Percentiles rank a stretch among this genome's conserved stretches.
Evolutionary conservation across 139 green algal species (phyloP).

Genomic region (Deuterostichococcus epilithicus): DNA sequence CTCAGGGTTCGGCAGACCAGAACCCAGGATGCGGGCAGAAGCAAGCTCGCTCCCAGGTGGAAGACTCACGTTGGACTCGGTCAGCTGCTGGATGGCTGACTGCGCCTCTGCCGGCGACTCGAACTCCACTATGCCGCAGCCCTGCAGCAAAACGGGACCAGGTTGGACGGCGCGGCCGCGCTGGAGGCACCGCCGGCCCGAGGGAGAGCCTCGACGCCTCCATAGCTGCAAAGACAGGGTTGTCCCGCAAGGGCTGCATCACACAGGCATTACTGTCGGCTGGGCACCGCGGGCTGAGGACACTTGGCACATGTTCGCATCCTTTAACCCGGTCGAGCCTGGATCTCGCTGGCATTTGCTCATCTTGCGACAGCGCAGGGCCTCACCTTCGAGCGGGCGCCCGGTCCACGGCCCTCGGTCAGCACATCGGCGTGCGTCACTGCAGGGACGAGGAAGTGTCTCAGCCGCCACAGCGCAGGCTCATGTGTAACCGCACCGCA

Average conservation of each 20-base stretch:
- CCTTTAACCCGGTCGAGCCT: not conserved
- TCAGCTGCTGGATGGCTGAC: constrained; percentile 59
- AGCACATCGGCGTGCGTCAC: constrained; percentile 37
- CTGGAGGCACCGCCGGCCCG: no score
- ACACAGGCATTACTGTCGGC: no score
- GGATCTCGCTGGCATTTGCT: not conserved
- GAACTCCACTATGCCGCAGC: constrained; percentile 81
- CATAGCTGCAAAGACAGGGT: no score
- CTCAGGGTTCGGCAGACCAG: no score
- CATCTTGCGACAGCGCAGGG: not conserved
- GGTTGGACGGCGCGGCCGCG: no score
- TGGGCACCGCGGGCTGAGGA: no score
- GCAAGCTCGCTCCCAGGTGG: no score
- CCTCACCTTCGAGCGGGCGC: constrained; percentile 28
- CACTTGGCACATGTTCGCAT: not conserved
- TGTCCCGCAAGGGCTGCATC: no score
- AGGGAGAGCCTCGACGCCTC: no score
- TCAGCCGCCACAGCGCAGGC: not conserved
- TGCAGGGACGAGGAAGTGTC: not conserved
- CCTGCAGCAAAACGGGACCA: no score
- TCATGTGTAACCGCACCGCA: no score
- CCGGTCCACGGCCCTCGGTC: constrained; percentile 12
- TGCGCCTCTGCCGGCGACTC: constrained; percentile 56
- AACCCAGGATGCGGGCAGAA: no score
- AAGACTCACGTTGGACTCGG: constrained; percentile 51